Evolutionary conservation across 805 yeast species (phyloP), one percentile per base, ranked within the genome.

Genomic region (Ogataea paradorogensis): DNA sequence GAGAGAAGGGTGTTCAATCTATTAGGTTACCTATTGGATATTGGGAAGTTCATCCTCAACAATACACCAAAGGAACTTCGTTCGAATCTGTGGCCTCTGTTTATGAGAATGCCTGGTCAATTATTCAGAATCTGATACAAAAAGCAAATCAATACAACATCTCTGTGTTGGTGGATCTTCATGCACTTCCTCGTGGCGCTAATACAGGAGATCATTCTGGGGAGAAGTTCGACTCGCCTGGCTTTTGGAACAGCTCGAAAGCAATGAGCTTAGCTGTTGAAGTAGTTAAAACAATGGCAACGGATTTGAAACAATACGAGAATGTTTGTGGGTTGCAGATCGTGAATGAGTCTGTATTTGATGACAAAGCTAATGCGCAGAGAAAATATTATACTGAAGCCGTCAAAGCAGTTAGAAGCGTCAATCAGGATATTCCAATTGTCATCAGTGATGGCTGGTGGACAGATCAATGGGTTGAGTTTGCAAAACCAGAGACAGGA

Each of bases 381-480:
- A 67, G 71, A 46, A 54, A 60, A 4, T 91, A 82, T 61, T 90
- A 90, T 57, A 53, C 70, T 8, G 72, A 74, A 14, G 95, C 95
- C 0, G 66, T 78, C 26, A 66, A 69, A 24, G 70, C 72, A 28
- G 81, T 91, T 30, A 69, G 91, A 22, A 57, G 61, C 15, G 66
- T 69, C 11, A 83, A 86, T 55, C 33, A 59, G 1, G 61, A 61
- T 2, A 62, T 88, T 24, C 96, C 96, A 0, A 68, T 91, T 5
- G 66, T 84, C 13, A 84, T 91, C 25, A 86, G 96, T 2, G 98
- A 91, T 58, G 95, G 95, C 3, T 93, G 98, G 98, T 82, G 88
- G 81, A 75, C 93, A 5, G 74, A 75, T 48, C 85, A 78, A 56
- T 86, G 89, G 86, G 80, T 73, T 16, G 67, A 78, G 45, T 85